Evolutionary conservation across 2,329 filamentous ascomycete species (phyloP).

Genomic region (Thelonectria discophora): DNA sequence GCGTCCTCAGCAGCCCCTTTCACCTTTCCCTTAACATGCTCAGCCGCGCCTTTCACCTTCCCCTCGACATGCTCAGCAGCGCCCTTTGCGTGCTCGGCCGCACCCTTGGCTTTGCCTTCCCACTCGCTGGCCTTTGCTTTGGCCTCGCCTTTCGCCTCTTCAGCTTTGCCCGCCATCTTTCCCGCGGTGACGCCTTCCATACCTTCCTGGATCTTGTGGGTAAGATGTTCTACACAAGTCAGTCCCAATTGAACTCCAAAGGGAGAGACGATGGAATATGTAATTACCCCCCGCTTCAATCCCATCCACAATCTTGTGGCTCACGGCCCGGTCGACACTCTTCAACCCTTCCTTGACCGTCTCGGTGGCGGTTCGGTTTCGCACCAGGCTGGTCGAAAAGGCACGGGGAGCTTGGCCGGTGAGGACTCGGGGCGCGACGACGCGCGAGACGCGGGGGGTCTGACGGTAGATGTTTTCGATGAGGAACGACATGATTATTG

Average conservation of each 20-base stretch:
- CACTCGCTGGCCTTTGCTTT: conserved; percentile 50
- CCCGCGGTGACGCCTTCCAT: conserved; percentile 46
- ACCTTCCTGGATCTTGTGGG: conserved; percentile 59
- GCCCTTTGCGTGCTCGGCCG: conserved; percentile 55
- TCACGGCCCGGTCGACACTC: conserved; percentile 66
- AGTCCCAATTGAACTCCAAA: conserved; percentile 19
- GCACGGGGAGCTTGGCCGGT: conserved; percentile 54
- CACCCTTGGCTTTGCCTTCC: conserved; percentile 56
- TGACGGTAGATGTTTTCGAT: conserved; percentile 57
- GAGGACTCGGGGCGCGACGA: conserved; percentile 50
- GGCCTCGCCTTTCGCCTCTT: conserved; percentile 50
- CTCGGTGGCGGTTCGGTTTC: conserved; percentile 61
- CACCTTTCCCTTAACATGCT: conserved; percentile 47
- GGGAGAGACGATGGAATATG: background rate
- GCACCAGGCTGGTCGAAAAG: conserved; percentile 59
- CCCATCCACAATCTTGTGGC: conserved; percentile 68
- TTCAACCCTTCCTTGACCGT: conserved; percentile 68
- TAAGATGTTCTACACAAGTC: conserved; percentile 46
- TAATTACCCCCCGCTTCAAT: conserved; percentile 66
- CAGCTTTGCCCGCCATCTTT: conserved; percentile 47
- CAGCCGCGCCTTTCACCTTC: conserved; percentile 56
- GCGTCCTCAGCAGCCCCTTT: background rate
- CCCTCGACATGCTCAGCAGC: conserved; percentile 51
- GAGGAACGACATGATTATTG: conserved; percentile 61
- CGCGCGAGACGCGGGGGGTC: conserved; percentile 50